Conservation (phyloP, 768 basidiomycete genomes). For the Rhodotorula babjevae region DNA sequence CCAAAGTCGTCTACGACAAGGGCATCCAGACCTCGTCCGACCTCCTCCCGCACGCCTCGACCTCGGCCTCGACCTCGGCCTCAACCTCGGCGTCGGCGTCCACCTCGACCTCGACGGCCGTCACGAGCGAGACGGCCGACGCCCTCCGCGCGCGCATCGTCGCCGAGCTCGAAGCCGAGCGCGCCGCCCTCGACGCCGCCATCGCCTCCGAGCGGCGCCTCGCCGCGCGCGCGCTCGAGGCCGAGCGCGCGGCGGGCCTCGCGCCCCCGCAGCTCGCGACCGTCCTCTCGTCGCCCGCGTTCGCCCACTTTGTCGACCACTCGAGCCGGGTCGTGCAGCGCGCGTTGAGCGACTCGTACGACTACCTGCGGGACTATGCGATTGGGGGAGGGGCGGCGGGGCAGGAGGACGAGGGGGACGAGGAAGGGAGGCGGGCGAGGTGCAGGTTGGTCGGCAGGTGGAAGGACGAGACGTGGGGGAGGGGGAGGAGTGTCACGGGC, state of each 20-base stretch:
- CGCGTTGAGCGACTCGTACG: slow-evolving; percentile 89
- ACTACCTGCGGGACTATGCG: slow-evolving; percentile 96
- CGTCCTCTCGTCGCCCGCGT: slow-evolving; percentile 82
- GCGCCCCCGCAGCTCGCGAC: slow-evolving; percentile 76
- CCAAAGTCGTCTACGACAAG: slow-evolving; percentile 41
- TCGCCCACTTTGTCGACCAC: slow-evolving; percentile 86
- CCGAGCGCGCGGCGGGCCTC: slow-evolving; percentile 69
- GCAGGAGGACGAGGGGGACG: slow-evolving; percentile 75
- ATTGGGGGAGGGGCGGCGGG: slow-evolving; percentile 58
- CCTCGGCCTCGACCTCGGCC: slow-evolving; percentile 15
- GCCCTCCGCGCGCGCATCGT: slow-evolving; percentile 68
- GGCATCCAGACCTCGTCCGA: slow-evolving; percentile 40
- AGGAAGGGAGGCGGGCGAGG: slow-evolving; percentile 51
- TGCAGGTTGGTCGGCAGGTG: slow-evolving; percentile 94
- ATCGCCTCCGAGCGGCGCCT: slow-evolving; percentile 77
- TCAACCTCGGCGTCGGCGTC: slow-evolving; percentile 8
- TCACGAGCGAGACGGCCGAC: slow-evolving; percentile 75
- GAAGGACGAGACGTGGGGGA: slow-evolving; percentile 81
- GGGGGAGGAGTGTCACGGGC: slow-evolving; percentile 90
- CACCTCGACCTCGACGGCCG: slow-evolving; percentile 63
- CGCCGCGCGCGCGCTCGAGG: slow-evolving; percentile 77
- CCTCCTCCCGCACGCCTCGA: background rate
- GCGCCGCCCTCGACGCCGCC: slow-evolving; percentile 63
- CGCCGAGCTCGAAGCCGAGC: slow-evolving; percentile 66
- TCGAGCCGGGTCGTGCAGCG: slow-evolving; percentile 93